Conservation (phyloP, 345 rosid species). For the Hypericum androsaemum region DNA sequence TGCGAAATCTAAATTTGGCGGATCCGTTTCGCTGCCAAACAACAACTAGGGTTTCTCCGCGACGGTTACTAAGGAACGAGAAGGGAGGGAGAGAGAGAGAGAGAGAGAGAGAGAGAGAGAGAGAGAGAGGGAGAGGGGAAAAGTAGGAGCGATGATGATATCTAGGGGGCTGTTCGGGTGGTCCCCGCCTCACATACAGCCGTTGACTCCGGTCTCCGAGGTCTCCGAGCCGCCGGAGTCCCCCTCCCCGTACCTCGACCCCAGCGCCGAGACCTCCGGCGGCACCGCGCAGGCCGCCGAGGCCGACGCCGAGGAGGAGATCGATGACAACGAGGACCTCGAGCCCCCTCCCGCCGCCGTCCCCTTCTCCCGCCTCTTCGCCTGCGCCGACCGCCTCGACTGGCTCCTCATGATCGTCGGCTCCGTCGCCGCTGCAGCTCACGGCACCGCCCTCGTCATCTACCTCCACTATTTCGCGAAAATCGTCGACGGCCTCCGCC, state of each 20-base stretch:
- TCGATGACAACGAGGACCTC: slow-evolving; percentile 76
- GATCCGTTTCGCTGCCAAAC: too few species aligned
- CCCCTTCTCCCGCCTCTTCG: slow-evolving; percentile 73
- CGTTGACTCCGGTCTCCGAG: slow-evolving; percentile 94
- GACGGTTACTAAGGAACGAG: too few species aligned
- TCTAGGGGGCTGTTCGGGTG: slow-evolving; percentile 94
- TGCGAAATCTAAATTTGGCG: too few species aligned
- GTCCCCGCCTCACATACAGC: slow-evolving; percentile 99
- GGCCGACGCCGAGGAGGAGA: slow-evolving; percentile 71
- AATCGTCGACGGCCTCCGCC: slow-evolving; percentile 51
- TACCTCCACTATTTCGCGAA: slow-evolving; percentile 96
- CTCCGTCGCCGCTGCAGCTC: slow-evolving; percentile 92
- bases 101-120: too few species aligned
- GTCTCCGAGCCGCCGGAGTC: slow-evolving; percentile 99
- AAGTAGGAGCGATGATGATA: slow-evolving; percentile 96
- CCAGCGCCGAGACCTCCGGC: slow-evolving; percentile 57
- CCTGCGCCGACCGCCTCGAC: slow-evolving; percentile 82
- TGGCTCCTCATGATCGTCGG: slow-evolving; percentile 90
- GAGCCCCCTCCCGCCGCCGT: slow-evolving; percentile 98
- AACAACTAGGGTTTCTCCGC: too few species aligned
- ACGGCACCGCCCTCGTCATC: slow-evolving; percentile 86
- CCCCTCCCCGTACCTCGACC: slow-evolving; percentile 85
- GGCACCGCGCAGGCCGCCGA: slow-evolving; percentile 41
- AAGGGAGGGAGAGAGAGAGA: too few species aligned
- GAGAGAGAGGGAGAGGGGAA: too few species aligned